These are phyloP conservation scores for Metarhizium album DNA, from an alignment of 2,329 filamentous ascomycete species.

Conservation along the genomic window DNA sequence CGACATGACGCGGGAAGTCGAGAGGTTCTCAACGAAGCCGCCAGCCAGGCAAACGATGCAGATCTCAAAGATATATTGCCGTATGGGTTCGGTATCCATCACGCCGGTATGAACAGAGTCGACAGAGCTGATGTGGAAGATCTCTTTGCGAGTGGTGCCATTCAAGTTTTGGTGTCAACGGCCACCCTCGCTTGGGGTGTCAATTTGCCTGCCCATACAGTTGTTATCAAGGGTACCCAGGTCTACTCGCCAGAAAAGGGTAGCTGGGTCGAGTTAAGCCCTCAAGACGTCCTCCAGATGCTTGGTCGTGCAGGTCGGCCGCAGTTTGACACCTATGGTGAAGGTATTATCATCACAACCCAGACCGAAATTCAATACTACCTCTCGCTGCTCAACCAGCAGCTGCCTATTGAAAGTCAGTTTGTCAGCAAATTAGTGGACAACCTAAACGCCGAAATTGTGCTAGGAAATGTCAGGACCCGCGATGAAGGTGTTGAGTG, in stretches of 20 bases:
- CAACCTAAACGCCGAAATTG: constrained; percentile 92
- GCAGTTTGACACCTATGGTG: constrained; percentile 94
- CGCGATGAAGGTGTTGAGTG: constrained; percentile 97
- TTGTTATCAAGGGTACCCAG: constrained; percentile 97
- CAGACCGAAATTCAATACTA: constrained; percentile 96
- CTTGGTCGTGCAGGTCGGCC: constrained; percentile 91
- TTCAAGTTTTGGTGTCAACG: constrained; percentile 93
- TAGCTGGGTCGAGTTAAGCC: constrained; percentile 95
- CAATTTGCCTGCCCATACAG: constrained; percentile 92
- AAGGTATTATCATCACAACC: constrained; percentile 97
- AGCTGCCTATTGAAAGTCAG: constrained; percentile 94
- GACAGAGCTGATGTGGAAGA: constrained; percentile 94
- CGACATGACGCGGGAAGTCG: constrained; percentile 85
- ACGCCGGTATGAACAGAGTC: constrained; percentile 92
- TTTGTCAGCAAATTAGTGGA: constrained; percentile 87
- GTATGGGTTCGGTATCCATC: constrained; percentile 96
- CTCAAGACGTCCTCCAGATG: constrained; percentile 97
- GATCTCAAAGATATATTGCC: constrained; percentile 91
- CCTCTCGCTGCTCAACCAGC: constrained; percentile 89
- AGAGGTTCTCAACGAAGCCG: constrained; percentile 78
- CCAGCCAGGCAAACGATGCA: constrained; percentile 69
- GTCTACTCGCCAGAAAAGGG: constrained; percentile 98
- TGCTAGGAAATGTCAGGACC: constrained; percentile 82
- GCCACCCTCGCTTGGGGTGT: constrained; percentile 99
- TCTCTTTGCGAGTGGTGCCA: constrained; percentile 79